Evolutionary conservation across 2,329 filamentous ascomycete species (phyloP).

Genomic region (Exophiala sideris): DNA sequence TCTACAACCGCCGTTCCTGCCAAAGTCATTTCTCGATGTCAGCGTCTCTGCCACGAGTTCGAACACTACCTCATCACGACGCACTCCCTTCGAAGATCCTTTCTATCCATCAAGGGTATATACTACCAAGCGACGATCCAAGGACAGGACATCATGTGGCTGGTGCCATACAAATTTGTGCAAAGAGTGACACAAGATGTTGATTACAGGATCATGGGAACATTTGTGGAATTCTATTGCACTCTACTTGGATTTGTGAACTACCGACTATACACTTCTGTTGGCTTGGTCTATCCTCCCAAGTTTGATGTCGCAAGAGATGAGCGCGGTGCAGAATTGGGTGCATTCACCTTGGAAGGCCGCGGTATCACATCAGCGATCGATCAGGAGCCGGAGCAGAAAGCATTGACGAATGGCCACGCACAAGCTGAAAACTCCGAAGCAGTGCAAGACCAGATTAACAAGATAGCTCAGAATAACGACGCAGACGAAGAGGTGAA

Average conservation of each 20-base stretch:
- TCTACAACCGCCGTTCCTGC: slow-evolving; percentile 84
- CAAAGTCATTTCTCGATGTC: slow-evolving; percentile 93
- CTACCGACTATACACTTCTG: slow-evolving; percentile 85
- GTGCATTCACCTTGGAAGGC: slow-evolving; percentile 85
- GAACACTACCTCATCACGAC: slow-evolving; percentile 96
- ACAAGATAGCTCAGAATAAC: slow-evolving; percentile 47
- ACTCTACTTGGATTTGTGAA: slow-evolving; percentile 94
- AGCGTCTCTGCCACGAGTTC: slow-evolving; percentile 90
- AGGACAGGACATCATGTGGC: slow-evolving; percentile 93
- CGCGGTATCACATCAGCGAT: slow-evolving; percentile 53
- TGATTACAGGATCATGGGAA: slow-evolving; percentile 98
- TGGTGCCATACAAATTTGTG: slow-evolving; percentile 97
- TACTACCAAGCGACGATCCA: slow-evolving; percentile 98
- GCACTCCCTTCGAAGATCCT: slow-evolving; percentile 88
- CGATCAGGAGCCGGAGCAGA: slow-evolving; percentile 52
- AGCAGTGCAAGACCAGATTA: slow-evolving; percentile 66
- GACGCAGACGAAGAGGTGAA: slow-evolving; percentile 42
- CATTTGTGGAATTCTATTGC: slow-evolving; percentile 98
- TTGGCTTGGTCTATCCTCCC: slow-evolving; percentile 91
- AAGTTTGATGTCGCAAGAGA: slow-evolving; percentile 87
- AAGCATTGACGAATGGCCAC: slow-evolving; percentile 52
- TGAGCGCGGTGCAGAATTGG: slow-evolving; percentile 83
- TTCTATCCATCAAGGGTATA: slow-evolving; percentile 97
- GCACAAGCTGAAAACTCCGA: slow-evolving; percentile 57
- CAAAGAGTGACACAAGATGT: slow-evolving; percentile 90